These are phyloP conservation scores for Haplosporangium sp. DNA, from an alignment of 371 early-diverging fungal species.

Conservation along the genomic window DNA sequence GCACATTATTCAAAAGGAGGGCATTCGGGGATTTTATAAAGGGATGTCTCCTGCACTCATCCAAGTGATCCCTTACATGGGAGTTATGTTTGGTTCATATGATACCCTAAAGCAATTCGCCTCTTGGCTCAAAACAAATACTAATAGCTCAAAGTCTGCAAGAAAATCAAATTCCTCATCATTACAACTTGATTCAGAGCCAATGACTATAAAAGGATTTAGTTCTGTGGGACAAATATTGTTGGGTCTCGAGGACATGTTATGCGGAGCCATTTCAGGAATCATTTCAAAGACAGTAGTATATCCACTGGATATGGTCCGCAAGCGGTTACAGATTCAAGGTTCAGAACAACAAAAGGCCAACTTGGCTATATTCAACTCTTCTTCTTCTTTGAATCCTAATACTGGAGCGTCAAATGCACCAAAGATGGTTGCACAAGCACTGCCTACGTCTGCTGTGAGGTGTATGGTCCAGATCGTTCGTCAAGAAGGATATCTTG, in stretches of 20 bases:
- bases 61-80: slow-evolving; percentile 96
- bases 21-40: slow-evolving; percentile 86
- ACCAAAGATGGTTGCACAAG: slow-evolving; percentile 1
- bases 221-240: slow-evolving; percentile 27
- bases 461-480: slow-evolving; percentile 71
- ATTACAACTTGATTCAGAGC: background rate
- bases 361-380: background rate
- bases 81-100: slow-evolving; percentile 83
- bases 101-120: slow-evolving; percentile 67
- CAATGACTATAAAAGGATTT: background rate
- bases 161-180: background rate
- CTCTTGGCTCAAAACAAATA: slow-evolving; percentile 41
- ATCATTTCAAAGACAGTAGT: slow-evolving; percentile 85
- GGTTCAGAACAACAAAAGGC: slow-evolving; percentile 33
- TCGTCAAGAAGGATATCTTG: slow-evolving; percentile 78
- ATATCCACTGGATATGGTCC: slow-evolving; percentile 92
- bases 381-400: slow-evolving; percentile 25
- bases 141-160: background rate
- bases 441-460: slow-evolving; percentile 60
- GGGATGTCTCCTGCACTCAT: slow-evolving; percentile 86
- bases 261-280: slow-evolving; percentile 88
- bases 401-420: slow-evolving; percentile 58
- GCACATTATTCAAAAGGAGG: slow-evolving; percentile 77
- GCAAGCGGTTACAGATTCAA: slow-evolving; percentile 76
- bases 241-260: slow-evolving; percentile 67